Percentiles rank a stretch among this genome's conserved stretches.
Evolutionary conservation across 2,329 filamentous ascomycete genomes (phyloP).

Genomic region (Apiospora phragmitis): DNA sequence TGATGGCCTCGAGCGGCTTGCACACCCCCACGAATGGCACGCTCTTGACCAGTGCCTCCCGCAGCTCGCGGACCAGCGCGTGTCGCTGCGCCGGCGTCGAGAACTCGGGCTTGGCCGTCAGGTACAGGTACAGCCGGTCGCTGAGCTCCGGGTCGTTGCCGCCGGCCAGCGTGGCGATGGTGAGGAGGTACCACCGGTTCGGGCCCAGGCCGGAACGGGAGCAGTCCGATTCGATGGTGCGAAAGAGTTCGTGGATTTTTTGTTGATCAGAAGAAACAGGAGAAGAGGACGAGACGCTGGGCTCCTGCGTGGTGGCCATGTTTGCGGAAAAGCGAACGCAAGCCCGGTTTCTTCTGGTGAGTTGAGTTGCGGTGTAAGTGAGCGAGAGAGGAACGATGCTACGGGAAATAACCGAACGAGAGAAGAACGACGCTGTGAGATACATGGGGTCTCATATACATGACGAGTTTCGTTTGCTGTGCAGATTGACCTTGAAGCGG

Average conservation of each 20-base stretch:
- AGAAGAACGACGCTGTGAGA: neutral
- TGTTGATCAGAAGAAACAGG: neutral
- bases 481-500: neutral
- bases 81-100: constrained; percentile 44
- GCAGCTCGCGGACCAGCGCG: constrained; percentile 48
- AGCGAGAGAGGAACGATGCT: neutral
- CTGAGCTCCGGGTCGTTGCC: constrained; percentile 52
- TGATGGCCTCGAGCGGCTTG: constrained; percentile 61
- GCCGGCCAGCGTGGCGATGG: constrained; percentile 45
- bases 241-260: constrained; percentile 8
- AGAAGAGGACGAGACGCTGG: neutral
- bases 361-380: neutral
- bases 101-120: constrained; percentile 50
- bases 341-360: too few relatives aligned
- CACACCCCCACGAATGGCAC: constrained; percentile 60
- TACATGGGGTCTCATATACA: neutral
- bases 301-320: neutral
- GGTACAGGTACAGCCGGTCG: constrained; percentile 55
- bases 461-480: neutral
- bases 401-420: too few relatives aligned
- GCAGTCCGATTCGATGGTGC: constrained; percentile 9
- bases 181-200: constrained; percentile 26
- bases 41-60: constrained; percentile 62
- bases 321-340: neutral
- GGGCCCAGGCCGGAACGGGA: constrained; percentile 16